These are phyloP conservation scores for Aspergillus spinulosporus DNA, from an alignment of 2,329 filamentous ascomycete genomes.

Conservation along the genomic window DNA sequence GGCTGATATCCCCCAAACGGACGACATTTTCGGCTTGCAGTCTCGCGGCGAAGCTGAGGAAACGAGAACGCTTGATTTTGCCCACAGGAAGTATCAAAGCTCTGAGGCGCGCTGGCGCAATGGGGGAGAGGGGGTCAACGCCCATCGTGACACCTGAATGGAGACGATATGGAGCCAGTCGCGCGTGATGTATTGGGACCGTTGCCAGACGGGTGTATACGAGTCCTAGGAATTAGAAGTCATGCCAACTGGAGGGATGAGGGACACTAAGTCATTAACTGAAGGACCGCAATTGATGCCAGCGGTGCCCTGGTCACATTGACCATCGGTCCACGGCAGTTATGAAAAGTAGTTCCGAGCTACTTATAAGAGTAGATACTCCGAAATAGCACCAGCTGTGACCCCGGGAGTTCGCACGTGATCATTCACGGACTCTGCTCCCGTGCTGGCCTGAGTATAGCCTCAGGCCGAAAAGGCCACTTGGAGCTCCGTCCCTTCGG, in stretches of 20 bases:
- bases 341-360: not conserved
- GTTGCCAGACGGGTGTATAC: constrained; percentile 31
- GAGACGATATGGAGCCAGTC: constrained; percentile 29
- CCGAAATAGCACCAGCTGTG: not conserved
- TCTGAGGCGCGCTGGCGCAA: constrained; percentile 87
- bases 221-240: constrained; percentile 18
- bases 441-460: not conserved
- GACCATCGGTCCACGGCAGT: constrained; percentile 2
- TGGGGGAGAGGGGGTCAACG: constrained; percentile 84
- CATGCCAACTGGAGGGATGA: constrained; percentile 20
- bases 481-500: constrained; percentile 16
- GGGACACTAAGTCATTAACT: not conserved
- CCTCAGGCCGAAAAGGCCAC: constrained; percentile 27
- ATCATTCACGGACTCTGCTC: too few relatives aligned
- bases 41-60: constrained; percentile 74
- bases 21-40: constrained; percentile 79
- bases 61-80: constrained; percentile 77
- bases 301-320: constrained; percentile 1
- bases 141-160: constrained; percentile 66
- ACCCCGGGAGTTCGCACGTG: too few relatives aligned
- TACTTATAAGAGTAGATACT: not conserved
- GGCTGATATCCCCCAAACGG: constrained; percentile 79
- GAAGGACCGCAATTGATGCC: not conserved
- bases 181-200: constrained; percentile 24
- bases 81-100: constrained; percentile 84